phyloP scores from a whole-genome alignment of 208 protist species.

The Porcisia hertigi region DNA sequence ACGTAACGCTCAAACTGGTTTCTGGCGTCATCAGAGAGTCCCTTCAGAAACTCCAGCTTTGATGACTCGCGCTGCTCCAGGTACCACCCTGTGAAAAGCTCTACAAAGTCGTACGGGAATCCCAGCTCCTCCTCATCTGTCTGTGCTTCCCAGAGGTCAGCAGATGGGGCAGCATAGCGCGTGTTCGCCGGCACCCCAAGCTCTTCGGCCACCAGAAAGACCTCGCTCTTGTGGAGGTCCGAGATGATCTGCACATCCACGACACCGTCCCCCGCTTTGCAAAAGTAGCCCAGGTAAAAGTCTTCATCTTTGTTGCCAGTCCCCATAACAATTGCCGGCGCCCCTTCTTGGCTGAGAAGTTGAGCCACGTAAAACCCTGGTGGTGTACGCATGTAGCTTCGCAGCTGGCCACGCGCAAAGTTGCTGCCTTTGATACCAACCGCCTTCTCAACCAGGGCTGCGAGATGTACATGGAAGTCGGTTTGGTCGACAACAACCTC shows the following conservation, averaged over 20 bases:
- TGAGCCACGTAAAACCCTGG: constrained; percentile 94
- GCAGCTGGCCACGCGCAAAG: constrained; percentile 94
- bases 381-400: constrained; percentile 96
- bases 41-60: constrained; percentile 49
- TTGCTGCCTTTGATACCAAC: constrained; percentile 71
- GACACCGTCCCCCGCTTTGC: constrained; percentile 96
- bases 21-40: constrained; percentile 50
- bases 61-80: constrained; percentile 52
- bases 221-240: constrained; percentile 97
- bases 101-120: constrained; percentile 96
- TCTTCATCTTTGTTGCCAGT: constrained; percentile 98
- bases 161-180: constrained; percentile 87
- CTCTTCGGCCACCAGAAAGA: constrained; percentile 78
- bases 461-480: constrained; percentile 73
- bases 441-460: constrained; percentile 60
- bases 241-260: constrained; percentile 96
- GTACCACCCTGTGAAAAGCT: constrained; percentile 93
- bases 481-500: constrained; percentile 94
- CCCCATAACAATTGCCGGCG: constrained; percentile 94
- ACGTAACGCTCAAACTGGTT: constrained; percentile 80
- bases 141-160: constrained; percentile 96
- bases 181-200: constrained; percentile 86
- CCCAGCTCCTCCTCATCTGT: constrained; percentile 97
- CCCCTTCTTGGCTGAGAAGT: constrained; percentile 82
- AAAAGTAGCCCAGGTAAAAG: constrained; percentile 96